Base-by-base conservation (phyloP, 208 protist genomes). In the Crithidia fasciculata region DNA sequence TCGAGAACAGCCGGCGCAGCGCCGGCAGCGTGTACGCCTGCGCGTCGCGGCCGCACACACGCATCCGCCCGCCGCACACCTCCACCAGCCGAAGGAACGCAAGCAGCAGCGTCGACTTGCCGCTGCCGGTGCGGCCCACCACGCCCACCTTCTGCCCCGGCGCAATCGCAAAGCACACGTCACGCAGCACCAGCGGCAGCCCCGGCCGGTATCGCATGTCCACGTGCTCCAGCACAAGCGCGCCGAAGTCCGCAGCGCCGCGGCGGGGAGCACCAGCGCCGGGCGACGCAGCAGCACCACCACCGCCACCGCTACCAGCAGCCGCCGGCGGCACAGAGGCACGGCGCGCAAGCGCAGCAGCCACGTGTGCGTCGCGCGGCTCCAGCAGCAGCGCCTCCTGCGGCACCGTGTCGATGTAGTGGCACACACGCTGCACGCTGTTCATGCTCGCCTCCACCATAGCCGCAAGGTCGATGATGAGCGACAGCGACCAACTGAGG, bases 71-170 rank as follows among this genome's bases (percentile, higher is more conserved):
- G 28, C 28, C 28, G 28, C 28, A 28, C 28, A 28, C 28, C 28
- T 28, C 28, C 28, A 28, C 28, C 28, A 28, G 28, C 28, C 28
- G 28, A 0, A 28, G 43, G 8, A 96, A 69, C 8, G 90, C 81
- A 12, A 87, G 77, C 66, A 95, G 66, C 68, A 97, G 64, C 44
- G 92, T 87, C 36, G 87, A 92, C 84, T 97, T 97, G 10, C 93
- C 92, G 59, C 83, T 86, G 2, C 95, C 95, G 2, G 93, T 96
- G 59, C 87, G 78, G 19, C 95, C 93, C 60, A 95, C 86, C 8
- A 97, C 75, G 39, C 80, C 86, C 28, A 96, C 82, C 72, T 97
- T 97, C 78, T 97, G 79, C 18, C 81, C 80, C 18, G 82, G 57
- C 12, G 36, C 15, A 16, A 98, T 82, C 6, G 36, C 18, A 40